phyloP scores from a whole-genome alignment of 2,329 filamentous ascomycete genomes.

The Stagonosporopsis tanaceti region DNA sequence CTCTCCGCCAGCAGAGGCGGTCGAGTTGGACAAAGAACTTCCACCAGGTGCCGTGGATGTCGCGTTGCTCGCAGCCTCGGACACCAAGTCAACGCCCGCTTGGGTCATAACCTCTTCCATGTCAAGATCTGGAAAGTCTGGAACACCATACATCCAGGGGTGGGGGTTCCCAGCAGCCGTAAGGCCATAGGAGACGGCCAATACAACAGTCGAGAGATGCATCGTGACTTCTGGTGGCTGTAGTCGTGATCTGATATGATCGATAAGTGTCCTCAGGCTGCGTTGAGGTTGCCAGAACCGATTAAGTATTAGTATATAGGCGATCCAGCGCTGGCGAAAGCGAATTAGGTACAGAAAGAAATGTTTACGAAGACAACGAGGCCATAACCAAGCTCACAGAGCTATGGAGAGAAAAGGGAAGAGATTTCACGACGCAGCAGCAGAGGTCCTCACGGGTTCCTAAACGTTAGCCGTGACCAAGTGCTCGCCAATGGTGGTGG shows the following conservation, averaged over 20 bases:
- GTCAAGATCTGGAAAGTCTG: conserved; percentile 37
- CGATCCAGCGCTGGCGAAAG: conserved; percentile 31
- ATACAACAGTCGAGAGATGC: conserved; percentile 30
- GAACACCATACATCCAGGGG: conserved; percentile 47
- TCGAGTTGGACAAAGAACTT: conserved; percentile 24
- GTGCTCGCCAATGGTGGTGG: conserved; percentile 16
- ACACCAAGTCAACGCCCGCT: conserved; percentile 27
- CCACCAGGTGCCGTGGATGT: conserved; percentile 21
- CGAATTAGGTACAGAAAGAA: conserved; percentile 11
- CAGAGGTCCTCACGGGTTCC: background rate
- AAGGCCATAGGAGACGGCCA: conserved; percentile 32
- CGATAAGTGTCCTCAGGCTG: background rate
- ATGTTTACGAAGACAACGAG: conserved; percentile 3
- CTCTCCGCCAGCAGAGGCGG: conserved; percentile 32
- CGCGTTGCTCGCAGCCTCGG: conserved; percentile 27
- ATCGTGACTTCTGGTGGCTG: conserved; percentile 17
- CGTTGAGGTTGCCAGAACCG: conserved; percentile 11
- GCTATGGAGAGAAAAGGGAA: background rate
- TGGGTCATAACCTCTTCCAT: conserved; percentile 38
- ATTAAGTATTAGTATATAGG: conserved; percentile 25
- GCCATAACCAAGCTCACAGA: conserved; percentile 13
- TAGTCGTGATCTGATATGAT: background rate
- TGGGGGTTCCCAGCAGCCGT: conserved; percentile 30
- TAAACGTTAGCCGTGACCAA: conserved; percentile 14
- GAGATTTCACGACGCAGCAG: background rate